Evolutionary conservation across 371 early-diverging fungal genomes (phyloP), one percentile per base, ranked within the genome.

Genomic region (Mortierella sp.): DNA sequence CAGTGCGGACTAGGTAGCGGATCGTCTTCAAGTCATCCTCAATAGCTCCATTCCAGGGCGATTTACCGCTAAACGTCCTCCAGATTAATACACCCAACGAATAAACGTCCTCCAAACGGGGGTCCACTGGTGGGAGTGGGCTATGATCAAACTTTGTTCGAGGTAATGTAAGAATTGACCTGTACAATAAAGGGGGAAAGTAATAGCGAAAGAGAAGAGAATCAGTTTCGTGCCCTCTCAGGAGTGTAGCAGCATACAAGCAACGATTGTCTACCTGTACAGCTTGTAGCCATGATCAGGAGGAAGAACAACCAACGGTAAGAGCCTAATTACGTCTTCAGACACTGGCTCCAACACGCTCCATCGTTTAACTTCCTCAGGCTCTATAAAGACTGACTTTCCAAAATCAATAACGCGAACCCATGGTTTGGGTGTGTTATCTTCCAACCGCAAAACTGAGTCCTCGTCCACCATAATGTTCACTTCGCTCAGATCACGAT

Each of bases 381-480:
- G 72, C 28, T 68, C 59, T 7, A 83, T 79, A 73, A 92, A 91
- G 0, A 84, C 80, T 0, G 91, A 88, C 64, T 89, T 92, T 10
- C 91, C 90, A 72, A 91, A 91, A 67, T 92, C 90, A 68, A 91
- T 92, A 22, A 92, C 71, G 38, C 84, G 86, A 3, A 92, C 64
- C 21, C 83, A 63, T 0, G 90, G 89, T 19, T 75, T 72, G 0
- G 66, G 65, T 22, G 86, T 85, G 8, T 88, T 87, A 70, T 92
- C 92, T 9, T 73, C 65, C 15, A 92, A 71, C 36, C 70, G 68
- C 32, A 64, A 68, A 8, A 69, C 61, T 5, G 84, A 83, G 28
- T 87, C 86, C 62, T 88, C 87, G 58, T 88, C 86, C 15, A 92
- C 88, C 92, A 92, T 92, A 69, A 91, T 89, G 58, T 91, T 92